Base-by-base conservation (phyloP, 345 rosid genomes). In the Syzygium aqueum region DNA sequence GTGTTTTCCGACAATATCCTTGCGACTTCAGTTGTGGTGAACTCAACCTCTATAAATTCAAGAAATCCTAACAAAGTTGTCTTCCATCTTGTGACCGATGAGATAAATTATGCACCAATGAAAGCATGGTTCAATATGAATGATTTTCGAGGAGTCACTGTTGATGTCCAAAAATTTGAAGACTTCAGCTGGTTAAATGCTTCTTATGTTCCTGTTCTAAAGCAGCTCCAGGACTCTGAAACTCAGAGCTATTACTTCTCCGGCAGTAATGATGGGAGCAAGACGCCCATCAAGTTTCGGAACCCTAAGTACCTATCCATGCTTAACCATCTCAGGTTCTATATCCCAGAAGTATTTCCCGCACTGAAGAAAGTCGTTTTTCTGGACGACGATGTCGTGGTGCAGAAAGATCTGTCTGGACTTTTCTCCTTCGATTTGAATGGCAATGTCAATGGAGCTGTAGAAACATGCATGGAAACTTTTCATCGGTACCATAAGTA, bases 381-480 rank as follows among this genome's bases (percentile, higher is more conserved):
- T 90, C 97, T 97, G 30, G 99, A 97, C 54, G 99, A 97, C 5
- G 99, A 97, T 87, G 95, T 97, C 13, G 98, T 95, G 54, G 97
- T 95, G 82, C 97, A 91, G 92, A 94, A 93, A 86, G 99, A 96
- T 86, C 90, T 96, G 86, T 92, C 97, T 19, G 88, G 89, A 84
- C 90, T 96, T 87, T 96, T 97, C 92, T 91, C 95, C 16, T 82
- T 93, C 16, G 92, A 97, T 86, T 90, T 95, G 91, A 95, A 95
- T 85, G 92, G 94, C 49, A 97, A 95, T 53, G 99, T 97, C 33
- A 95, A 95, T 87, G 99, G 99, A 84, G 99, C 99, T n/a, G 99
- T 97, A 0, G 99, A 97, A 94, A 97, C 99, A 1, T 97, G 99
- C 94, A 97, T 95, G 98, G 99, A 95, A 89, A 97, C 97, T 3